These are phyloP conservation scores for Fusarium ramigenum DNA, from an alignment of 2,329 filamentous ascomycete genomes.

Conservation along the genomic window DNA sequence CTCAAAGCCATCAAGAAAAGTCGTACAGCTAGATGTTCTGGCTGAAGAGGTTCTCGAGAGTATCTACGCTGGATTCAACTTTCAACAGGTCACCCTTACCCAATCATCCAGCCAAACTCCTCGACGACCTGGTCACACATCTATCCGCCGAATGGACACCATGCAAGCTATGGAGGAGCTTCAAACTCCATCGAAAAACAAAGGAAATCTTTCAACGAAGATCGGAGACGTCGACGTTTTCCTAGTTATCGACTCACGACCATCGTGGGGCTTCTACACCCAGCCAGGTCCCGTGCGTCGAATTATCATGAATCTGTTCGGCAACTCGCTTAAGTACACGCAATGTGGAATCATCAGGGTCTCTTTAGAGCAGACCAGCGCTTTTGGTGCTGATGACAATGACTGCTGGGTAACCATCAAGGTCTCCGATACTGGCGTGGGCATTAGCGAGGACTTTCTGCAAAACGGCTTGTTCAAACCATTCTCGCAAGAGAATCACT, in stretches of 20 bases:
- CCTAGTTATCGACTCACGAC: slow-evolving; percentile 52
- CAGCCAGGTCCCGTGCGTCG: slow-evolving; percentile 62
- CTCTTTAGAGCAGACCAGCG: slow-evolving; percentile 36
- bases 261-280: slow-evolving; percentile 62
- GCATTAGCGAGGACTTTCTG: slow-evolving; percentile 71
- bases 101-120: slow-evolving; percentile 20
- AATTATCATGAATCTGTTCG: slow-evolving; percentile 70
- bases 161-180: slow-evolving; percentile 55
- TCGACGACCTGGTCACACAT: slow-evolving; percentile 19
- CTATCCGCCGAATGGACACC: slow-evolving; percentile 37
- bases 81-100: slow-evolving; percentile 41
- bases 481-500: slow-evolving; percentile 70
- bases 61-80: slow-evolving; percentile 57
- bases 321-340: slow-evolving; percentile 72
- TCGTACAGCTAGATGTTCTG: slow-evolving; percentile 51
- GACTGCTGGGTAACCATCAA: slow-evolving; percentile 49
- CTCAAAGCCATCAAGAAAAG: slow-evolving; percentile 25
- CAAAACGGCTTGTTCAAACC: slow-evolving; percentile 68
- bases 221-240: slow-evolving; percentile 45
- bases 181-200: background rate
- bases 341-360: slow-evolving; percentile 46
- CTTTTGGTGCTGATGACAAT: background rate
- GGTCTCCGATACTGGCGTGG: slow-evolving; percentile 71
- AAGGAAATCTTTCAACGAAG: background rate
- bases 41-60: slow-evolving; percentile 59